Conservation (phyloP, 148 eudicot species). For the Suaeda aralocaspica region DNA sequence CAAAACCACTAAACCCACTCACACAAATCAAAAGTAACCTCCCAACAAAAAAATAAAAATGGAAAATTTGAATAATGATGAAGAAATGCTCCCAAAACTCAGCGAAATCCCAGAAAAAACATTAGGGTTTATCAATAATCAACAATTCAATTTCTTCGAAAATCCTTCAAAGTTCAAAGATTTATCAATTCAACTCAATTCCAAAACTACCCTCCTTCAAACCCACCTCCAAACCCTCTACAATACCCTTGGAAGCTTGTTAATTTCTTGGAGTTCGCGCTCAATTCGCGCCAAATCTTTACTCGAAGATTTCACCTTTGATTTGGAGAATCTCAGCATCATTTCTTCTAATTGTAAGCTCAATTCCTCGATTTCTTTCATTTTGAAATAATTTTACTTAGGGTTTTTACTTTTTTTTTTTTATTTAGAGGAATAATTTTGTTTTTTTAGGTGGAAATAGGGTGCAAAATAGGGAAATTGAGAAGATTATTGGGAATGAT, state of each 20-base stretch:
- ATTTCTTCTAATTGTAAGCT: slow-evolving; percentile 32
- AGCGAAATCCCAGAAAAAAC: slow-evolving; percentile 28
- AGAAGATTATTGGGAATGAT: slow-evolving; percentile 33
- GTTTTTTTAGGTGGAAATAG: slow-evolving; percentile 30
- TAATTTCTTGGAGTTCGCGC: slow-evolving; percentile 35
- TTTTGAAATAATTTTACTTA: too few relatives aligned
- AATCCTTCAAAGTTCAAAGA: slow-evolving; percentile 20
- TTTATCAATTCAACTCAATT: slow-evolving; percentile 25
- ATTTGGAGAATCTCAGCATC: slow-evolving; percentile 31
- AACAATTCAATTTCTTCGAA: slow-evolving; percentile 17
- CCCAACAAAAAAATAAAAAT: slow-evolving; percentile 7
- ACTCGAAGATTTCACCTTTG: slow-evolving; percentile 30
- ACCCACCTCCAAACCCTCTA: slow-evolving; percentile 36
- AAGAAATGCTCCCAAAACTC: slow-evolving; percentile 28
- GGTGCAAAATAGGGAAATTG: slow-evolving; percentile 19
- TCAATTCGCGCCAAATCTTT: slow-evolving; percentile 39
- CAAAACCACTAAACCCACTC: background rate
- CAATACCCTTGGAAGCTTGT: slow-evolving; percentile 21
- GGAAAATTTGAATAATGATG: slow-evolving; percentile 4
- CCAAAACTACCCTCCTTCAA: slow-evolving; percentile 31
- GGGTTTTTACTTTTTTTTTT: background rate
- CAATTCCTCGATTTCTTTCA: background rate
- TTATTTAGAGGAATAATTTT: background rate
- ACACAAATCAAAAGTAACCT: background rate
- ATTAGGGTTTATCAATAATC: slow-evolving; percentile 29